Conservation (phyloP, 257 asterid genomes). For the Schizonepeta tenuifolia region DNA sequence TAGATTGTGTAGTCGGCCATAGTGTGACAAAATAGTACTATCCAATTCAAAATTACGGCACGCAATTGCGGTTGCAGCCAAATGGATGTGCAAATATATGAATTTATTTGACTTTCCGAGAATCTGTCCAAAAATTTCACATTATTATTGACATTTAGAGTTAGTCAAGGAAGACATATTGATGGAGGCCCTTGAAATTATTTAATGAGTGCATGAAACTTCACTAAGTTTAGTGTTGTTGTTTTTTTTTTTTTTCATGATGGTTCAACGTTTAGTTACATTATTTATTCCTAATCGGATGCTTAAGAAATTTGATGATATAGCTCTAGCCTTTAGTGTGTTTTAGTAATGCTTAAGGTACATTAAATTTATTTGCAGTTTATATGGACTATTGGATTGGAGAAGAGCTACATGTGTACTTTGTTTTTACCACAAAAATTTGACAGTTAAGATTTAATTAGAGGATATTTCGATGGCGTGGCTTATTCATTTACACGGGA, state of each 20-base stretch:
- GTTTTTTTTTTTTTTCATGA: not conserved
- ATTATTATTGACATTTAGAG: constrained; percentile 23
- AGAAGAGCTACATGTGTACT: too few species aligned
- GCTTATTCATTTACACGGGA: too few species aligned
- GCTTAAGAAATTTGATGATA: too few species aligned
- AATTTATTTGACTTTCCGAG: constrained; percentile 12
- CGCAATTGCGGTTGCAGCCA: constrained; percentile 6
- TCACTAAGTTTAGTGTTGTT: not conserved
- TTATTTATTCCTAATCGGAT: not conserved
- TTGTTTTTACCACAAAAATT: too few species aligned
- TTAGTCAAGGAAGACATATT: constrained; percentile 18
- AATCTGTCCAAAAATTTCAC: constrained; percentile 16
- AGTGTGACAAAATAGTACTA: too few species aligned
- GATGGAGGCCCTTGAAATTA: constrained; percentile 3
- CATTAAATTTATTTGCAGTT: too few species aligned
- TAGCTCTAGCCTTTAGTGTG: too few species aligned
- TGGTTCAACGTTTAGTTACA: not conserved
- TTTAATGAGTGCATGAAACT: constrained; percentile 13
- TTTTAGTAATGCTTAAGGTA: too few species aligned
- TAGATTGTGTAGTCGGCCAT: too few species aligned
- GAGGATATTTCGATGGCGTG: too few species aligned
- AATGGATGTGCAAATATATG: not conserved
- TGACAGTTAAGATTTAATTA: too few species aligned
- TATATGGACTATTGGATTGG: too few species aligned
- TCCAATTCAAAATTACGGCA: constrained; percentile 4